Percentiles rank a stretch among this genome's conserved stretches.
Conservation (phyloP, 1,284 basidiomycete genomes). For the Cystobasidium slooffiae region DNA sequence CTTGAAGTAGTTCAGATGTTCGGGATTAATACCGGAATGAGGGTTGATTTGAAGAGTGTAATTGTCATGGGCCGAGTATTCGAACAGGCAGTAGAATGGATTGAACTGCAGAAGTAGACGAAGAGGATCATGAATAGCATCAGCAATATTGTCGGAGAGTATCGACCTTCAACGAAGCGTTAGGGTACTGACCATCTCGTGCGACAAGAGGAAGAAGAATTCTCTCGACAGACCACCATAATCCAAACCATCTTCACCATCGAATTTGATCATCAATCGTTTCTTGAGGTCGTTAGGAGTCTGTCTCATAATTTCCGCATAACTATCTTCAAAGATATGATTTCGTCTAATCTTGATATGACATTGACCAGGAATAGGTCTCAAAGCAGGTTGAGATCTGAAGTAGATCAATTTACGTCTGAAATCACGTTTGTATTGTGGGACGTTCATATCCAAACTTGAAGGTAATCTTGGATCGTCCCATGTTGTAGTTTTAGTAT, state of each 20-base stretch:
- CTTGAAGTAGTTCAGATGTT: constrained; percentile 99
- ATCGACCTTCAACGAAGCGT: too few species aligned
- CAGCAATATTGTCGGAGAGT: background rate
- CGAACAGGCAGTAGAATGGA: constrained; percentile 98
- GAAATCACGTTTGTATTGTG: constrained; percentile 99
- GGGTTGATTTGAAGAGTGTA: constrained; percentile 72
- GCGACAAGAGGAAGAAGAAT: constrained; percentile 99
- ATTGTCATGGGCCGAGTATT: constrained; percentile 99
- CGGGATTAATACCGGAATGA: constrained; percentile 95
- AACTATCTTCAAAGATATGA: constrained; percentile 95
- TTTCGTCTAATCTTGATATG: constrained; percentile 93
- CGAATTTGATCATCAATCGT: constrained; percentile 95
- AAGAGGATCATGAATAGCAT: background rate
- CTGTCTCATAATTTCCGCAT: constrained; percentile 92
- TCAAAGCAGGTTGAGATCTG: constrained; percentile 93
- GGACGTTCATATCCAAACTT: constrained; percentile 86
- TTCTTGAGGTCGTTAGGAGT: constrained; percentile 94
- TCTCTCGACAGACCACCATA: constrained; percentile 98
- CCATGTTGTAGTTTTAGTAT: constrained; percentile 85
- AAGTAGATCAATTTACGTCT: constrained; percentile 98
- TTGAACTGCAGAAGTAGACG: constrained; percentile 71
- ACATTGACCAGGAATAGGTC: constrained; percentile 79
- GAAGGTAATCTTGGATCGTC: constrained; percentile 87
- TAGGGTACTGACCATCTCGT: constrained; percentile 71
- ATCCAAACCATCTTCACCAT: constrained; percentile 93